phyloP scores from a whole-genome alignment of 2,329 filamentous ascomycete genomes.

The Chaetomiaceae sp. region DNA sequence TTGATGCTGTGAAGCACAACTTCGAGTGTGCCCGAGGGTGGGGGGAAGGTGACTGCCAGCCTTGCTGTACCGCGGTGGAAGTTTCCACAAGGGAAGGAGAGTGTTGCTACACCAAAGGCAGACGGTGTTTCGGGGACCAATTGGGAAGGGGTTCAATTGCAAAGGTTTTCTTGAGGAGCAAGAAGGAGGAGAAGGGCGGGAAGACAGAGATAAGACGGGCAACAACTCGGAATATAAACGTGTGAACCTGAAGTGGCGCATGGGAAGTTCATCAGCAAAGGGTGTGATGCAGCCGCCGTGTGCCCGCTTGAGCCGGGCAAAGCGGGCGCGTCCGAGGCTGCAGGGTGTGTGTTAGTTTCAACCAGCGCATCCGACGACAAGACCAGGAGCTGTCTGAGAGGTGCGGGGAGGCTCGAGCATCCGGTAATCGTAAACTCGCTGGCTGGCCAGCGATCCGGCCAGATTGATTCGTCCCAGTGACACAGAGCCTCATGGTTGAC shows the following conservation, averaged over 20 bases:
- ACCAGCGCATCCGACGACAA: constrained; percentile 5
- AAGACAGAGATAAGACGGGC: constrained; percentile 8
- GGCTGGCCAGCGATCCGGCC: not conserved
- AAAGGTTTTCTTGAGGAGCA: not conserved
- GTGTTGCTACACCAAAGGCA: constrained; percentile 1
- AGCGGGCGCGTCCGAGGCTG: constrained; percentile 18
- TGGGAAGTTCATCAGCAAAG: constrained; percentile 3
- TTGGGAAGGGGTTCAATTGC: not conserved
- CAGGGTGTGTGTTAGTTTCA: constrained; percentile 20
- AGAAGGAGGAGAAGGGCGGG: not conserved
- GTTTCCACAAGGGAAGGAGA: not conserved
- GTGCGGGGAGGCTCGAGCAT: constrained; percentile 3
- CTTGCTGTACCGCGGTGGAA: not conserved
- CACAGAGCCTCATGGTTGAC: constrained; percentile 21
- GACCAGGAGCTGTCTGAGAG: constrained; percentile 1
- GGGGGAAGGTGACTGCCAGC: not conserved
- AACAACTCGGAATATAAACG: constrained; percentile 16
- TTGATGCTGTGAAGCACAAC: not conserved
- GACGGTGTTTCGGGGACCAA: not conserved
- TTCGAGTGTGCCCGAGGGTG: not conserved
- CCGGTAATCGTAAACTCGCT: not conserved
- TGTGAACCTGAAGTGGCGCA: constrained; percentile 6
- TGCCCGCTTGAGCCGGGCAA: constrained; percentile 15
- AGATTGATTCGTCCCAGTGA: constrained; percentile 15
- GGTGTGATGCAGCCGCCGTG: constrained; percentile 1